phyloP scores from a whole-genome alignment of 805 yeast species.

The Saccharomycopsis sp. region DNA sequence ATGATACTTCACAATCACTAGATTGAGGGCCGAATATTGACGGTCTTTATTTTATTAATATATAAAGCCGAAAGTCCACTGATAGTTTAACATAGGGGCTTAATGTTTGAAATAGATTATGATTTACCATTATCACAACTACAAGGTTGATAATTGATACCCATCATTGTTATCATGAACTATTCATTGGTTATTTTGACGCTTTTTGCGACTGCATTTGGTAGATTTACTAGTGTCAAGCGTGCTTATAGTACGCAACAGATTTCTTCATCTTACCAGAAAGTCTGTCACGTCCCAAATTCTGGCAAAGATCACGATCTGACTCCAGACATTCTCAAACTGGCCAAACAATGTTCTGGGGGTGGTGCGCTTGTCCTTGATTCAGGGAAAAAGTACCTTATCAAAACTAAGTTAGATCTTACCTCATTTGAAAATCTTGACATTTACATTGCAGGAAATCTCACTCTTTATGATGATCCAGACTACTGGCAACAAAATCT shows the following conservation, averaged over 20 bases:
- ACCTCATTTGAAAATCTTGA: conserved; percentile 14
- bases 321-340: conserved; percentile 9
- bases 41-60: background rate
- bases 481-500: conserved; percentile 18
- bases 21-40: background rate
- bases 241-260: background rate
- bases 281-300: conserved; percentile 9
- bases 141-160: background rate
- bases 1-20: background rate
- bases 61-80: background rate
- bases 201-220: background rate
- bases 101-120: background rate
- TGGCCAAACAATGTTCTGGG: conserved; percentile 8
- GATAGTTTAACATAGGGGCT: background rate
- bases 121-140: background rate
- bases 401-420: conserved; percentile 9
- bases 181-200: background rate
- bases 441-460: conserved; percentile 14
- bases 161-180: background rate
- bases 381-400: conserved; percentile 2
- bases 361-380: conserved; percentile 15
- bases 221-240: background rate
- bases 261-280: background rate
- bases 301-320: background rate
- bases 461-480: conserved; percentile 9